Evolutionary conservation across 2,329 filamentous ascomycete species (phyloP).

Genomic region (Fusarium secorum): DNA sequence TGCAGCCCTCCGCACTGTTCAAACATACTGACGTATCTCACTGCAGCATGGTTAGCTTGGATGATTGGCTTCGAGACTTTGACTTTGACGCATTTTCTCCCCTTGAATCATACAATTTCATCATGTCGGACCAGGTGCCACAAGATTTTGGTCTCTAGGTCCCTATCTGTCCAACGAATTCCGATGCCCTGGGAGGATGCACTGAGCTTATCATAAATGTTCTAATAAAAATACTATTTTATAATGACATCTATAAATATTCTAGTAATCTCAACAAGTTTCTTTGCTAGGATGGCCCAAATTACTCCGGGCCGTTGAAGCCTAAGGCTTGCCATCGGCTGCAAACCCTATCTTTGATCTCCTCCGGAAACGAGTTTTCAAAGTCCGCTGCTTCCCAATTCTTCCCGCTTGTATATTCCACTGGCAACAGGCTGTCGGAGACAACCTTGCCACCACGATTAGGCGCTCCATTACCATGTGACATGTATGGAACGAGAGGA

Average conservation of each 20-base stretch:
- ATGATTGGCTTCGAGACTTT: slow-evolving; percentile 26
- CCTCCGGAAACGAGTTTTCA: slow-evolving; percentile 46
- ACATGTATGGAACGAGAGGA: slow-evolving; percentile 57
- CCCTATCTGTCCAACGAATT: not conserved
- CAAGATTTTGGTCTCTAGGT: not conserved
- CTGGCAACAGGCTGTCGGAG: slow-evolving; percentile 52
- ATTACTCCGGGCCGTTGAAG: not conserved
- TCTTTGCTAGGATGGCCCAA: accelerated
- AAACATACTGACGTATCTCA: not conserved
- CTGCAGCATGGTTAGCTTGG: not conserved
- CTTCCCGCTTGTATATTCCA: slow-evolving; percentile 51
- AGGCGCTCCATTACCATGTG: slow-evolving; percentile 47
- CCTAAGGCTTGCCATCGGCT: not conserved
- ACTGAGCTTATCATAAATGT: not conserved
- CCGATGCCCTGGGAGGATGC: accelerated
- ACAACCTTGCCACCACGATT: slow-evolving; percentile 55
- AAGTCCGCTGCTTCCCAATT: slow-evolving; percentile 45
- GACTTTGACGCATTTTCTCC: slow-evolving; percentile 24
- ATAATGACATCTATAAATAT: accelerated
- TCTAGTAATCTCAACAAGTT: not conserved
- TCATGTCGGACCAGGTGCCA: slow-evolving; percentile 22
- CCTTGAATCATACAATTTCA: slow-evolving; percentile 25
- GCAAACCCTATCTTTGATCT: slow-evolving; percentile 2
- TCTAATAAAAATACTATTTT: not conserved
- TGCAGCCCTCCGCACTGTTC: too few relatives aligned